Evolutionary conservation across 192 early-diverging fungal species (phyloP).

Genomic region (Entomortierella beljakovae): DNA sequence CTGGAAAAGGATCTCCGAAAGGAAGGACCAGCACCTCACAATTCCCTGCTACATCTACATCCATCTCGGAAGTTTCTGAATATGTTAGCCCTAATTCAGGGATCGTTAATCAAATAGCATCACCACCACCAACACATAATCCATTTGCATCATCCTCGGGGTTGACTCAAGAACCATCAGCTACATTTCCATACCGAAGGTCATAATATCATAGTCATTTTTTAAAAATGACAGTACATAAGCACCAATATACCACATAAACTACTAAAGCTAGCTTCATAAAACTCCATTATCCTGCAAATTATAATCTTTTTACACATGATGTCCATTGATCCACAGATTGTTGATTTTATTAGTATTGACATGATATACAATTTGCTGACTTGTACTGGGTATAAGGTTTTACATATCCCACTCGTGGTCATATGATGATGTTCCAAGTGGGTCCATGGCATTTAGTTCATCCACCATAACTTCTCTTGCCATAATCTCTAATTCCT

Average conservation of each 20-base stretch:
- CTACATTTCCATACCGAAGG: neutral
- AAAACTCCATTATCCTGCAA: too few relatives aligned
- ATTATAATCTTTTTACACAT: too few relatives aligned
- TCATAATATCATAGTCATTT: too few relatives aligned
- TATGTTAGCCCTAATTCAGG: neutral
- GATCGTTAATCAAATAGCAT: neutral
- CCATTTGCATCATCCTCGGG: constrained; percentile 6
- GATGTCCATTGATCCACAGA: neutral
- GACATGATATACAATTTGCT: neutral
- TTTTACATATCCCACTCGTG: constrained; percentile 27
- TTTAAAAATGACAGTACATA: too few relatives aligned
- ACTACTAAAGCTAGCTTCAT: neutral
- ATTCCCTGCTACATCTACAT: too few relatives aligned
- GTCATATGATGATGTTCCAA: constrained; percentile 6
- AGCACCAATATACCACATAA: neutral
- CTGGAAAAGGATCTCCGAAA: constrained; percentile 1
- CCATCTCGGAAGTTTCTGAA: neutral
- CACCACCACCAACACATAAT: constrained; percentile 4
- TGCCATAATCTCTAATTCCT: constrained; percentile 42
- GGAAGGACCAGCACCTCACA: too few relatives aligned
- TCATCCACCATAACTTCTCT: constrained; percentile 41
- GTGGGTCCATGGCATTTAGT: constrained; percentile 41
- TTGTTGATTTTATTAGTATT: neutral
- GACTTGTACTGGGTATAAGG: neutral
- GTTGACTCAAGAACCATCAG: neutral